Conservation (phyloP, 345 rosid genomes). For the Arabidopsis arenosa region DNA sequence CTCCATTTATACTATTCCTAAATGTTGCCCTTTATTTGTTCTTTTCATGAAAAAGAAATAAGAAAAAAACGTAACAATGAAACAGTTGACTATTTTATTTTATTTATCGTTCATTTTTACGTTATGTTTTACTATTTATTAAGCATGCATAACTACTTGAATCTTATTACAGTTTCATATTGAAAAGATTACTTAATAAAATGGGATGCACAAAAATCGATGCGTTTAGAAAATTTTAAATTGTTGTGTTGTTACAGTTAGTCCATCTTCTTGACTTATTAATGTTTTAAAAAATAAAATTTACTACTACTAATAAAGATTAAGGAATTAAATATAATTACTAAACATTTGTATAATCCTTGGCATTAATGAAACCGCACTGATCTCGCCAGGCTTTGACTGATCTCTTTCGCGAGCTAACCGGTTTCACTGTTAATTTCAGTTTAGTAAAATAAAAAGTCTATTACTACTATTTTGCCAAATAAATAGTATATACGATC, state of each 20-base stretch:
- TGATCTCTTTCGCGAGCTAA: neutral
- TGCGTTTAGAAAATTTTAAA: conserved; percentile 5
- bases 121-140: neutral
- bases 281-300: neutral
- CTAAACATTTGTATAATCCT: conserved; percentile 1
- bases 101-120: conserved; percentile 18
- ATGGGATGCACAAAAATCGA: conserved; percentile 19
- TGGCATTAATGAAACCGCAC: conserved; percentile 12
- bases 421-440: conserved; percentile 20
- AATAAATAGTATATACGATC: too few relatives aligned
- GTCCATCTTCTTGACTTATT: conserved; percentile 37
- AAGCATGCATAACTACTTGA: conserved; percentile 27
- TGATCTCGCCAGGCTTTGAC: conserved; percentile 29
- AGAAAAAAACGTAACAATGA: neutral
- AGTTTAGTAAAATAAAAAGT: neutral
- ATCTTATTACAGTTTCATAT: conserved; percentile 1
- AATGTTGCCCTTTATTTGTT: neutral
- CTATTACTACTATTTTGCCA: too few relatives aligned
- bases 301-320: neutral
- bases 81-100: neutral
- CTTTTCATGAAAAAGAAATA: neutral
- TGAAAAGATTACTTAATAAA: neutral
- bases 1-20: conserved; percentile 34
- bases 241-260: conserved; percentile 7
- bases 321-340: conserved; percentile 4